Conservation (phyloP, 306 rosid species). For the Inga leiocalycina region DNA sequence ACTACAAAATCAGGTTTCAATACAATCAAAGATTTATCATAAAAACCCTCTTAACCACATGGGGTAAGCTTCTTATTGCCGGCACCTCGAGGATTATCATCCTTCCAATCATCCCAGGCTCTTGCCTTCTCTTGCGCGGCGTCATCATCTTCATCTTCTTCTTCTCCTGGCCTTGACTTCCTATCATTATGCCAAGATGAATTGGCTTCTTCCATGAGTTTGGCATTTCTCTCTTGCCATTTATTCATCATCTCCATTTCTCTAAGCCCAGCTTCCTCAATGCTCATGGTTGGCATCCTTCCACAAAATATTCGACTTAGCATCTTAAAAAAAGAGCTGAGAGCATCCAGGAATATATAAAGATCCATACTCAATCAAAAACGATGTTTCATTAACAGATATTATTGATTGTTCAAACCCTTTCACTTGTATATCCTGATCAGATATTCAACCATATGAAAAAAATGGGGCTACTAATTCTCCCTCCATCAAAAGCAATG, state of each 20-base stretch:
- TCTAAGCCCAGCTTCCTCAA: slow-evolving; percentile 94
- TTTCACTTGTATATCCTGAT: neutral
- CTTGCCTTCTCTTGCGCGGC: slow-evolving; percentile 89
- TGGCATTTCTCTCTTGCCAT: slow-evolving; percentile 88
- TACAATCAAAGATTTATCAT: slow-evolving; percentile 23
- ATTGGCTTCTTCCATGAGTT: slow-evolving; percentile 82
- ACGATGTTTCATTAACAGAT: neutral
- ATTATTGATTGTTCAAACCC: neutral
- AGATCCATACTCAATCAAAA: slow-evolving; percentile 15
- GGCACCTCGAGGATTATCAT: slow-evolving; percentile 94
- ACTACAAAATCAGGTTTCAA: slow-evolving; percentile 18
- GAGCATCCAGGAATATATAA: neutral
- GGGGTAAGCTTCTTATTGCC: slow-evolving; percentile 97
- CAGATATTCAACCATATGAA: slow-evolving; percentile 3
- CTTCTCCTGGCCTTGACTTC: slow-evolving; percentile 58
- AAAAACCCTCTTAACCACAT: slow-evolving; percentile 53
- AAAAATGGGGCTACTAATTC: neutral
- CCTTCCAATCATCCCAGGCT: slow-evolving; percentile 99
- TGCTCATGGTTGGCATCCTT: slow-evolving; percentile 99
- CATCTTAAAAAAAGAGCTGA: slow-evolving; percentile 25
- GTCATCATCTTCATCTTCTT: slow-evolving; percentile 79
- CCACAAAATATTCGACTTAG: slow-evolving; percentile 41
- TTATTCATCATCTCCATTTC: slow-evolving; percentile 97
- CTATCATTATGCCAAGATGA: slow-evolving; percentile 84
- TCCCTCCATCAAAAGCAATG: neutral